Conservation (phyloP, 2,329 filamentous ascomycete genomes). For the Colletotrichum shisoi region DNA sequence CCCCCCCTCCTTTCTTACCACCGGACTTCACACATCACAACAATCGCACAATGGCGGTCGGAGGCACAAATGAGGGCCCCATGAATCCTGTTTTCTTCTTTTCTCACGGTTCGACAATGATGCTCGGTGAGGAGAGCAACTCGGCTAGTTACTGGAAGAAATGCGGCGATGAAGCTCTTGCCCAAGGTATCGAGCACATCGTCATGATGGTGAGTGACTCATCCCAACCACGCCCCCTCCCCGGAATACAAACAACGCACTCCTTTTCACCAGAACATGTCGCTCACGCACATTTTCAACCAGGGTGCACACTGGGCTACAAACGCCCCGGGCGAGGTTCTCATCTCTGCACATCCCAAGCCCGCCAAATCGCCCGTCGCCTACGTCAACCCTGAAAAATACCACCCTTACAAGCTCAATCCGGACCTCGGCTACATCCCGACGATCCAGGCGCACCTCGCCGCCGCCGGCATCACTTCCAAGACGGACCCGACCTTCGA, state of each 20-base stretch:
- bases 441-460: conserved; percentile 61
- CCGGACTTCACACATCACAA: not conserved
- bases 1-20: not conserved
- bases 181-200: conserved; percentile 66
- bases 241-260: not conserved
- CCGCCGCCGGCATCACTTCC: conserved; percentile 62
- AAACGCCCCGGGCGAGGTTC: conserved; percentile 58
- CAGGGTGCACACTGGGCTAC: conserved; percentile 73
- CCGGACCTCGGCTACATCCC: conserved; percentile 63
- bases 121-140: conserved; percentile 70
- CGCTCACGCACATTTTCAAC: conserved; percentile 14
- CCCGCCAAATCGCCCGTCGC: conserved; percentile 70
- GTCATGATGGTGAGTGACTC: conserved; percentile 66
- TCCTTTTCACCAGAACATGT: not conserved
- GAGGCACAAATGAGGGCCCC: conserved; percentile 21
- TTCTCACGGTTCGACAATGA: conserved; percentile 76
- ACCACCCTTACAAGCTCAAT: conserved; percentile 67
- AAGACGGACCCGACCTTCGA: conserved; percentile 64
- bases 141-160: conserved; percentile 72
- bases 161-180: conserved; percentile 69
- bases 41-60: conserved; percentile 23
- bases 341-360: conserved; percentile 67
- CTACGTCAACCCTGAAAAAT: conserved; percentile 72
- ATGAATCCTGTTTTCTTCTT: conserved; percentile 70
- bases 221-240: not conserved